Percentiles rank a stretch among this genome's conserved stretches.
These are phyloP conservation scores for Aspergillus pseudonomiae DNA, from an alignment of 2,329 filamentous ascomycete species.

Conservation along the genomic window DNA sequence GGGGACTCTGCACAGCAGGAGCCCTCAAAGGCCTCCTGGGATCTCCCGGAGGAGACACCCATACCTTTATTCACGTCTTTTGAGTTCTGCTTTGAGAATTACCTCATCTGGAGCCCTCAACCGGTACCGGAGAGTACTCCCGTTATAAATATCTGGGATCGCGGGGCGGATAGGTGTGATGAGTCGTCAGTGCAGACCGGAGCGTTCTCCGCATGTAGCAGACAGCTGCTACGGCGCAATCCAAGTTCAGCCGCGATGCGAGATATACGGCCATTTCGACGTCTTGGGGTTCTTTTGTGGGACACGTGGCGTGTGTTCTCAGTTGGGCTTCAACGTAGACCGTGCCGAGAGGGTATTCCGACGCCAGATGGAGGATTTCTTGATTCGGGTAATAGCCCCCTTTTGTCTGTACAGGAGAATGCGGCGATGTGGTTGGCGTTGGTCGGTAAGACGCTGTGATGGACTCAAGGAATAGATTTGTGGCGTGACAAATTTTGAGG, in stretches of 20 bases:
- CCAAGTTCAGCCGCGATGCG: background rate
- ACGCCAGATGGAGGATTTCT: background rate
- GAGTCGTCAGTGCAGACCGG: background rate
- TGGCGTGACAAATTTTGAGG: no score
- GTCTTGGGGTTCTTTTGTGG: background rate
- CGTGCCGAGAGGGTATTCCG: background rate
- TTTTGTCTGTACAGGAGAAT: background rate
- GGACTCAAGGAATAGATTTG: no score
- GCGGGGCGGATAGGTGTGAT: background rate
- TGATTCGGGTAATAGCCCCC: background rate
- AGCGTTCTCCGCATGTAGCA: background rate
- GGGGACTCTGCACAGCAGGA: background rate
- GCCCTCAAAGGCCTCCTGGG: background rate
- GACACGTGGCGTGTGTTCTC: background rate
- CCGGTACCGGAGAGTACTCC: background rate
- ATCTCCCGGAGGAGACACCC: background rate
- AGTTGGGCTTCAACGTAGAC: background rate
- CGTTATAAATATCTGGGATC: background rate
- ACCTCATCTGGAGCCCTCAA: background rate
- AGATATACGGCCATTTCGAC: background rate
- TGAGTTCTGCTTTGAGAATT: background rate
- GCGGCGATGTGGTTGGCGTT: background rate
- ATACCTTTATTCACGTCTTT: background rate
- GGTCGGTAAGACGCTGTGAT: background rate
- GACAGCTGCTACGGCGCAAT: fast-evolving